A percentile compares a stretch with the other conserved stretches of the same genome.
These are phyloP conservation scores for Knoxdaviesia proteae DNA, from an alignment of 2,329 filamentous ascomycete species.

Conservation along the genomic window DNA sequence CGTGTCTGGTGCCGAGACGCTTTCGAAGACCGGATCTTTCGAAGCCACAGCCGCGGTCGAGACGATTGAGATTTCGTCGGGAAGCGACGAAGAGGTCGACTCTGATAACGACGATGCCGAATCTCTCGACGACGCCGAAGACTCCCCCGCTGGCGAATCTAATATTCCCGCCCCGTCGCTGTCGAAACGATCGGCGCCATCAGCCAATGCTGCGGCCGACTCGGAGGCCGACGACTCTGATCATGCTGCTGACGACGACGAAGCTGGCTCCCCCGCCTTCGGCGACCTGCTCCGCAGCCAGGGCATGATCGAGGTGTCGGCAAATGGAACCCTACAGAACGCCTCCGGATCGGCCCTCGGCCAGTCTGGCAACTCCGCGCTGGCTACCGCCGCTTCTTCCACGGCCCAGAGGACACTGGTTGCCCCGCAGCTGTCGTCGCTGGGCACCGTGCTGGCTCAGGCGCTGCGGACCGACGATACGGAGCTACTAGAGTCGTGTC, in stretches of 20 bases:
- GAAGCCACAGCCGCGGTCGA: slow-evolving; percentile 13
- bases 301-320: slow-evolving; percentile 56
- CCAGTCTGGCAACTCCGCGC: slow-evolving; percentile 11
- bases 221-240: slow-evolving; percentile 9
- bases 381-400: slow-evolving; percentile 13
- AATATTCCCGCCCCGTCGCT: too few relatives aligned
- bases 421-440: slow-evolving; percentile 53
- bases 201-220: slow-evolving; percentile 10
- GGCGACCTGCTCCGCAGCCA: slow-evolving; percentile 64
- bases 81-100: slow-evolving; percentile 25
- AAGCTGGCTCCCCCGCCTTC: slow-evolving; percentile 47
- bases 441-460: slow-evolving; percentile 83
- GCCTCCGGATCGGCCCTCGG: too few relatives aligned
- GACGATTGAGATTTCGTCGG: slow-evolving; percentile 37
- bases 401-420: slow-evolving; percentile 17
- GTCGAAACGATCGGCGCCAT: slow-evolving; percentile 7
- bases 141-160: not conserved
- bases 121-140: slow-evolving; percentile 10
- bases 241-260: slow-evolving; percentile 16
- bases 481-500: slow-evolving; percentile 75
- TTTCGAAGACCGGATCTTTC: slow-evolving; percentile 11
- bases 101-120: slow-evolving; percentile 16
- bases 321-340: slow-evolving; percentile 7
- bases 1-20: slow-evolving; percentile 21
- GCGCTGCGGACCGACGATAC: slow-evolving; percentile 82